Percentiles rank a stretch among this genome's conserved stretches.
These are phyloP conservation scores for Prunus campanulata DNA, from an alignment of 306 rosid species.

Conservation along the genomic window DNA sequence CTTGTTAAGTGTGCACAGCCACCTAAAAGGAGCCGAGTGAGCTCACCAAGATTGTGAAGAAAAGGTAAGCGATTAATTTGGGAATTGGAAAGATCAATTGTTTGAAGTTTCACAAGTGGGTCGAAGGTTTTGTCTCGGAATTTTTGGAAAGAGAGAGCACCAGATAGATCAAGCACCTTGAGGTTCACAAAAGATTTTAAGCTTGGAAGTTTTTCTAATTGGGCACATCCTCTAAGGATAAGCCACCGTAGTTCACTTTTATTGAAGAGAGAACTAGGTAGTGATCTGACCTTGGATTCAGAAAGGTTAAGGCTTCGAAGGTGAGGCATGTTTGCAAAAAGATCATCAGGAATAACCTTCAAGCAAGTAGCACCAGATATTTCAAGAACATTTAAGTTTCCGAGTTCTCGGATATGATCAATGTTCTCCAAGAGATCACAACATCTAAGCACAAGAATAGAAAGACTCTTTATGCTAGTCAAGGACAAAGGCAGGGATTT, in stretches of 20 bases:
- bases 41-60: constrained; percentile 9
- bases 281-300: constrained; percentile 4
- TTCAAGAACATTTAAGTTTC: constrained; percentile 23
- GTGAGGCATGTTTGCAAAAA: constrained; percentile 3
- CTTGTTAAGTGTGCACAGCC: constrained; percentile 12
- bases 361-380: constrained; percentile 34
- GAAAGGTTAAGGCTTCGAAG: constrained; percentile 37
- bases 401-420: background rate
- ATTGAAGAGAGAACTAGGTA: constrained; percentile 30
- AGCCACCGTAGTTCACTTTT: constrained; percentile 26
- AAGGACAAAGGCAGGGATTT: background rate
- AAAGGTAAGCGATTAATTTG: constrained; percentile 20
- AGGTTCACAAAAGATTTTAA: constrained; percentile 6
- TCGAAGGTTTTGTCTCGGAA: constrained; percentile 10
- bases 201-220: constrained; percentile 18
- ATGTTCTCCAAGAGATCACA: constrained; percentile 30
- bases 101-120: constrained; percentile 8
- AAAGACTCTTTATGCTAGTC: constrained; percentile 2
- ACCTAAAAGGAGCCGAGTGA: constrained; percentile 17
- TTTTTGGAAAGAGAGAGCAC: constrained; percentile 21
- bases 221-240: constrained; percentile 18
- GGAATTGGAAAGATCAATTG: constrained; percentile 32
- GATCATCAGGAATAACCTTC: background rate
- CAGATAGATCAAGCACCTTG: constrained; percentile 37
- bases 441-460: constrained; percentile 37